Conservation (phyloP, 805 yeast genomes). For the Sporopachydermia quercuum region DNA sequence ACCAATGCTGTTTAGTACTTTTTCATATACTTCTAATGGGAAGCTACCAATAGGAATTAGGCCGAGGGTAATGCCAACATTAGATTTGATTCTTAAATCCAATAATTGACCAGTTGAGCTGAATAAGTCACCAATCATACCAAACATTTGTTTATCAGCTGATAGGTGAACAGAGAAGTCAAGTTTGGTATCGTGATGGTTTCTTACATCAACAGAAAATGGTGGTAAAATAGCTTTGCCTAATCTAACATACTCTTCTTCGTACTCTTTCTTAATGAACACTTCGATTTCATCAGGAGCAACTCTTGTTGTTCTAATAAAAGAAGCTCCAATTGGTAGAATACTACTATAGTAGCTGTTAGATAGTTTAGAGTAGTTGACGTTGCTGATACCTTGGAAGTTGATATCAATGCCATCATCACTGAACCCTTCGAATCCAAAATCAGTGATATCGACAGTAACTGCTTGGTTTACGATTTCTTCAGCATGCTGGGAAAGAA, state of each 20-base stretch:
- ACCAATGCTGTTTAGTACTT: not conserved
- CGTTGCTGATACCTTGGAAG: not conserved
- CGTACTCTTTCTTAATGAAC: not conserved
- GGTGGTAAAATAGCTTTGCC: not conserved
- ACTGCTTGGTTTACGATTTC: not conserved
- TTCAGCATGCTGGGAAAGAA: not conserved
- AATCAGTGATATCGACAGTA: not conserved
- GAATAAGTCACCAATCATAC: not conserved
- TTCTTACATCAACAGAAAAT: not conserved
- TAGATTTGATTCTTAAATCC: not conserved
- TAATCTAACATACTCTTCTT: not conserved
- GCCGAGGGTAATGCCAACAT: not conserved
- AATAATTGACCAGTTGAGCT: not conserved
- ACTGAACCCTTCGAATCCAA: not conserved
- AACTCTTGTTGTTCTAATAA: not conserved
- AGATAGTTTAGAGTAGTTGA: not conserved
- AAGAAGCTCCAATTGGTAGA: not conserved
- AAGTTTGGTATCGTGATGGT: not conserved
- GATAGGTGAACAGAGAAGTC: not conserved
- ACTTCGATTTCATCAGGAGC: not conserved
- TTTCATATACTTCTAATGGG: not conserved
- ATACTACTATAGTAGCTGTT: not conserved
- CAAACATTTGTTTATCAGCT: not conserved
- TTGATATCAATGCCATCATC: not conserved
- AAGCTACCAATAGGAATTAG: not conserved